Evolutionary conservation across 805 yeast species (phyloP), one percentile per base, ranked within the genome.

Genomic region (Yarrowia divulgata): DNA sequence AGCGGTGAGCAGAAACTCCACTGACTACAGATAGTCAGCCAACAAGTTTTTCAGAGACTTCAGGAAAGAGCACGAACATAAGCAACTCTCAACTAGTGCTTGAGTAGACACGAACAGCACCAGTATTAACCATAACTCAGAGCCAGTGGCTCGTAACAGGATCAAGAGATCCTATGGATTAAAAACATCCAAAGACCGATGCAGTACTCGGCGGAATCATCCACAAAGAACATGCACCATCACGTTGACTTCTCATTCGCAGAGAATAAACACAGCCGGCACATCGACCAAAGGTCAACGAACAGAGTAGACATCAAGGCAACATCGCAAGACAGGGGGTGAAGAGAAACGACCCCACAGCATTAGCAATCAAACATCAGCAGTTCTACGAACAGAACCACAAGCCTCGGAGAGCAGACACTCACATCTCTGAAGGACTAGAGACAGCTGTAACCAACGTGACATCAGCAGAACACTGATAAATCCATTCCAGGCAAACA

Each of bases 381-480:
- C 48, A 43, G 48, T 19, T 43, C 48, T 14, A 43, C 9, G 18
- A 29, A 43, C 23, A 8, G 48, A 18, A 43, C 23, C 12, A 8
- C 23, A 7, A 10, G 48, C 48, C 48, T 43, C 48, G 23, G 6
- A 19, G 7, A 43, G 13, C 29, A 43, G 13, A 19, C 48, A 18
- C 48, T 43, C 48, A 43, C 48, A 43, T 43, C 48, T 43, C 48
- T 8, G 9, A 8, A 5, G 23, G 23, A 43, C 19, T 19, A 18
- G 48, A 43, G 48, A 43, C 23, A 13, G 14, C 48, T 43, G 48
- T 43, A 43, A 43, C 23, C 48, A 43, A 43, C 48, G 48, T 43
- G n/a, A 19, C 23, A 18, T 43, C 48, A 19, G 48, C 48, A 43
- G 23, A 43, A 43, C 23, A 43, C 48, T 19, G 48, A 43, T 9